These are phyloP conservation scores for Emergomyces africanus DNA, from an alignment of 2,329 filamentous ascomycete species.

Conservation along the genomic window DNA sequence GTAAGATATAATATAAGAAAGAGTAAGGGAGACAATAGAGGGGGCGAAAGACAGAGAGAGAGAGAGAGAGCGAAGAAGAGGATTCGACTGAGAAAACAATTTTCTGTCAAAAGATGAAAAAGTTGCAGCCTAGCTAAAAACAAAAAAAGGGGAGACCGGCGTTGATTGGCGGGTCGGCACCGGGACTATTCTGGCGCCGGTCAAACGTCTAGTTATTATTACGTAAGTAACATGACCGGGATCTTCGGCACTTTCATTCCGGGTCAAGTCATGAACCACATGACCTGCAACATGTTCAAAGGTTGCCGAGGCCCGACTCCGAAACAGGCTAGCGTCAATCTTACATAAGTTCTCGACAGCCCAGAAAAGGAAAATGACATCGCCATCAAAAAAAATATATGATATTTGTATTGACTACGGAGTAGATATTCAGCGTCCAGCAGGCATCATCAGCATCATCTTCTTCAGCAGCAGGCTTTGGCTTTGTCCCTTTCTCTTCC, in stretches of 20 bases:
- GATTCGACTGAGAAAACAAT: background rate
- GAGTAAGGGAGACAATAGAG: slow-evolving; percentile 3
- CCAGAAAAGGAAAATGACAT: background rate
- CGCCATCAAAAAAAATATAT: background rate
- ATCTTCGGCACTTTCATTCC: background rate
- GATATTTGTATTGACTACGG: background rate
- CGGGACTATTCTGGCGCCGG: background rate
- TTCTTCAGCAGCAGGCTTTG: background rate
- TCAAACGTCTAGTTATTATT: background rate
- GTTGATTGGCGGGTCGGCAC: no score
- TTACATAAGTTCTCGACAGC: background rate
- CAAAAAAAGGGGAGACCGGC: no score
- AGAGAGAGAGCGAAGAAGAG: background rate
- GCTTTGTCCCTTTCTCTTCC: background rate
- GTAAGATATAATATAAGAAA: no score
- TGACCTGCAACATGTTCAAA: no score
- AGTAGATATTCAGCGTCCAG: background rate
- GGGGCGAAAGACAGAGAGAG: no score
- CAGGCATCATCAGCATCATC: background rate
- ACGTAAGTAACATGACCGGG: background rate
- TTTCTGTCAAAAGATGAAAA: no score
- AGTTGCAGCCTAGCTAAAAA: no score
- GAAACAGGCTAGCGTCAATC: background rate
- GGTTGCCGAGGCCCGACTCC: background rate
- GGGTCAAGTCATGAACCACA: no score